Percentiles rank a stretch among this genome's conserved stretches.
Conservation (phyloP, 805 yeast genomes). For the fission yeast (Schizosaccharomyces pombe) region DNA sequence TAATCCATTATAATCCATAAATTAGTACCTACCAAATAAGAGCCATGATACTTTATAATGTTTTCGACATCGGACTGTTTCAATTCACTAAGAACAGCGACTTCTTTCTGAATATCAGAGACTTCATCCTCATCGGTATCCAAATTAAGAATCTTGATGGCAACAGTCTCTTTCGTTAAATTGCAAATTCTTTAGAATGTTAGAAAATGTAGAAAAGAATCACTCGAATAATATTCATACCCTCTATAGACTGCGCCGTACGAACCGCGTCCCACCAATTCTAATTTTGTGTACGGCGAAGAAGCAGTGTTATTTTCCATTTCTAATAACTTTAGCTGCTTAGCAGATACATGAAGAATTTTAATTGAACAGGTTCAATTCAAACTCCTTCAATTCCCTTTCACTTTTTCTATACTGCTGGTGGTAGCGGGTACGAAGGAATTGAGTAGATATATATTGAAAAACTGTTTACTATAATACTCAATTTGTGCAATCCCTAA, state of each 20-base stretch:
- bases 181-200: slow-evolving; percentile 10
- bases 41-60: slow-evolving; percentile 78
- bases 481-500: too few species aligned
- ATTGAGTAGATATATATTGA: too few species aligned
- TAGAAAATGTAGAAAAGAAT: neutral
- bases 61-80: slow-evolving; percentile 51
- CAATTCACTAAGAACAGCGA: slow-evolving; percentile 61
- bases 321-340: too few species aligned
- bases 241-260: slow-evolving; percentile 94
- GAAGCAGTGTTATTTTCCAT: slow-evolving; percentile 10
- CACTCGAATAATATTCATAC: slow-evolving; percentile 13
- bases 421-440: too few species aligned
- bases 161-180: slow-evolving; percentile 53
- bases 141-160: slow-evolving; percentile 74
- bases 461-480: too few species aligned
- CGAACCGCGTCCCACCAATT: slow-evolving; percentile 85
- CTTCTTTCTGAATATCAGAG: slow-evolving; percentile 78
- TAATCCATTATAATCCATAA: slow-evolving; percentile 95
- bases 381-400: too few species aligned
- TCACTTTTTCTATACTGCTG: too few species aligned
- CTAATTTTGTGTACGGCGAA: slow-evolving; percentile 49
- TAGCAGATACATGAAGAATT: too few species aligned
- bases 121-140: slow-evolving; percentile 91
- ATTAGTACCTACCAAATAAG: slow-evolving; percentile 66
- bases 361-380: too few species aligned